Evolutionary conservation across 2,329 filamentous ascomycete species (phyloP).

Genomic region (Monosporascus sp.): DNA sequence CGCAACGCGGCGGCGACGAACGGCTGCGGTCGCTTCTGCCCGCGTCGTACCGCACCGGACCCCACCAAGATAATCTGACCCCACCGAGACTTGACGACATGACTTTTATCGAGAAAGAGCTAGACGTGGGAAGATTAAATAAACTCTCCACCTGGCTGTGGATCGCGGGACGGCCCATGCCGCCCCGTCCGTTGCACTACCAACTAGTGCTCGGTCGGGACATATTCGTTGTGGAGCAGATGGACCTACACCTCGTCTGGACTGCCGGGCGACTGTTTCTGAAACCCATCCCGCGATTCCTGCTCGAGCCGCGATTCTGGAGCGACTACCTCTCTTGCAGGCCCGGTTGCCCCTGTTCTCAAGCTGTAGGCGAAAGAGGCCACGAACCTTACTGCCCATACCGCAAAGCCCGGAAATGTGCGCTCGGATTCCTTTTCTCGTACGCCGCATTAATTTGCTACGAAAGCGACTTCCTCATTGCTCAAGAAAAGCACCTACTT

Average conservation of each 20-base stretch:
- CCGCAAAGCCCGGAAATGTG: too few species aligned
- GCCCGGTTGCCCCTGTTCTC: constrained; percentile 51
- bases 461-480: too few species aligned
- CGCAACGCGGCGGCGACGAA: not conserved
- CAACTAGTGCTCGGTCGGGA: constrained; percentile 19
- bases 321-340: constrained; percentile 49
- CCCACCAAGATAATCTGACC: constrained; percentile 1
- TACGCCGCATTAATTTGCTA: too few species aligned
- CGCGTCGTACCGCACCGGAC: constrained; percentile 3
- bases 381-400: too few species aligned
- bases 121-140: constrained; percentile 1
- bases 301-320: constrained; percentile 20
- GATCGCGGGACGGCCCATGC: constrained; percentile 20
- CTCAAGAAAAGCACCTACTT: too few species aligned
- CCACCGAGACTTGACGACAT: constrained; percentile 5
- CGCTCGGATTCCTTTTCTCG: too few species aligned
- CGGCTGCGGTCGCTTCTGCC: constrained; percentile 3
- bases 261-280: constrained; percentile 14
- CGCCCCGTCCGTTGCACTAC: constrained; percentile 19
- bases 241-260: constrained; percentile 22
- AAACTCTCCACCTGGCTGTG: constrained; percentile 14
- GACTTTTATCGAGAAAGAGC: constrained; percentile 4
- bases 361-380: too few species aligned
- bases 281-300: constrained; percentile 24
- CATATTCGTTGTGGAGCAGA: constrained; percentile 15